These are phyloP conservation scores for Neurospora intermedia DNA, from an alignment of 495 filamentous ascomycete genomes.

Conservation along the genomic window DNA sequence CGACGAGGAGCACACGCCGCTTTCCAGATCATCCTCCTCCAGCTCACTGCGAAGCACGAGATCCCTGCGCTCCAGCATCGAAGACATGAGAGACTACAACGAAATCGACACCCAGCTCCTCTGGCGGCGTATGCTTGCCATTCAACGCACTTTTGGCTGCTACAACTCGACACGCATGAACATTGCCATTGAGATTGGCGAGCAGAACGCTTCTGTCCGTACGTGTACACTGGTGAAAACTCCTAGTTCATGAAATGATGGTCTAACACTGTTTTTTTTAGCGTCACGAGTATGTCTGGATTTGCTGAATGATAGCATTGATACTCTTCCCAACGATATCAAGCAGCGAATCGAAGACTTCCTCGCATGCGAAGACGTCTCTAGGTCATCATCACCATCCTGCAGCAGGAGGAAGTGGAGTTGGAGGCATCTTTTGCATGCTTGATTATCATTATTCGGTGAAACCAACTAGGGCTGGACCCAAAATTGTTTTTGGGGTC, in stretches of 20 bases:
- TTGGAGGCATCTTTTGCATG: not conserved
- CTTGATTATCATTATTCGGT: not conserved
- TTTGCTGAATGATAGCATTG: conserved; percentile 33
- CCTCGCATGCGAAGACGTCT: conserved; percentile 4
- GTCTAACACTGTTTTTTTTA: conserved; percentile 1
- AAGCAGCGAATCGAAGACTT: conserved; percentile 15
- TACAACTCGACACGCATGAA: conserved; percentile 37
- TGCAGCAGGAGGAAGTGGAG: not conserved
- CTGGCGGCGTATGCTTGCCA: conserved; percentile 35
- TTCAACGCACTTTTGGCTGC: conserved; percentile 32
- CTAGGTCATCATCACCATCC: not conserved
- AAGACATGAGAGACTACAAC: not conserved
- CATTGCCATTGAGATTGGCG: conserved; percentile 28
- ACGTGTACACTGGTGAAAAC: not conserved
- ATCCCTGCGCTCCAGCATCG: not conserved
- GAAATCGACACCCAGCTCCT: conserved; percentile 26
- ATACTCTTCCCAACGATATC: conserved; percentile 27
- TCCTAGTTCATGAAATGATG: not conserved
- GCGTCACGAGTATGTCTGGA: conserved; percentile 33
- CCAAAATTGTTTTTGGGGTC: not conserved
- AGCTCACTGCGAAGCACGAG: not conserved
- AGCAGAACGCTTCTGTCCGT: conserved; percentile 12
- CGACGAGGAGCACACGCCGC: not conserved
- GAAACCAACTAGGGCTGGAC: not conserved
- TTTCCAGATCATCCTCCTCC: not conserved